phyloP scores from a whole-genome alignment of 2,329 filamentous ascomycete species.

The Fusarium kyushuense region DNA sequence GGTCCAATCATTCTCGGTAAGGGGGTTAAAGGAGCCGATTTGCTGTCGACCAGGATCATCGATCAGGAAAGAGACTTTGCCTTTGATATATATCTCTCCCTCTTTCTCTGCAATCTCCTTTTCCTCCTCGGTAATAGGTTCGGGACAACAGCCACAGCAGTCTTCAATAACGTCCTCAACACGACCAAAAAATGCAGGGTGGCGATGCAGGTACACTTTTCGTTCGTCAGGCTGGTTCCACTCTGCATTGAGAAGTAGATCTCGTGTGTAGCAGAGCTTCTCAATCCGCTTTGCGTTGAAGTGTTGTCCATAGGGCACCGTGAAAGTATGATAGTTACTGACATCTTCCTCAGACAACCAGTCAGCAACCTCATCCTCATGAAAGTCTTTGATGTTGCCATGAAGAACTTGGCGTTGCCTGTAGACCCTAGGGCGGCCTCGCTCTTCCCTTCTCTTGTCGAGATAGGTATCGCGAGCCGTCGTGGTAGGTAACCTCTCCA shows the following conservation, averaged over 20 bases:
- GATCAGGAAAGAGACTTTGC: conserved; percentile 78
- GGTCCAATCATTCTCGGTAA: conserved; percentile 87
- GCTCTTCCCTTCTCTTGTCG: conserved; percentile 75
- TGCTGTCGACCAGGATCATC: conserved; percentile 85
- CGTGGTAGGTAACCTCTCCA: conserved; percentile 80
- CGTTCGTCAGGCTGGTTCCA: conserved; percentile 85
- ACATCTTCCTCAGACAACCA: conserved; percentile 83
- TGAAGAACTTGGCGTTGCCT: conserved; percentile 52
- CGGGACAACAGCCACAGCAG: conserved; percentile 84
- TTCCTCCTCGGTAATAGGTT: conserved; percentile 76
- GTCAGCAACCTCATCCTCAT: conserved; percentile 85
- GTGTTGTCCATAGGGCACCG: conserved; percentile 73
- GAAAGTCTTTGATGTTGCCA: conserved; percentile 82
- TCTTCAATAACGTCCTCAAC: conserved; percentile 80
- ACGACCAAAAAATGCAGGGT: conserved; percentile 86
- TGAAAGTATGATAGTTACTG: conserved; percentile 83
- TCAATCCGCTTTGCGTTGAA: conserved; percentile 79
- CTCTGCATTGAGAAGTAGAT: conserved; percentile 85
- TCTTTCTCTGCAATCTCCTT: conserved; percentile 78
- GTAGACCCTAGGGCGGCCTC: conserved; percentile 72
- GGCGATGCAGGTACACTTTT: conserved; percentile 82
- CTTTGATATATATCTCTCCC: conserved; percentile 80
- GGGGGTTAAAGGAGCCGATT: conserved; percentile 79
- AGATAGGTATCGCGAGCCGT: conserved; percentile 77
- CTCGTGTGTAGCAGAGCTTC: conserved; percentile 83